These are phyloP conservation scores for Suillus alpinus DNA, from an alignment of 768 basidiomycete species.

Conservation along the genomic window DNA sequence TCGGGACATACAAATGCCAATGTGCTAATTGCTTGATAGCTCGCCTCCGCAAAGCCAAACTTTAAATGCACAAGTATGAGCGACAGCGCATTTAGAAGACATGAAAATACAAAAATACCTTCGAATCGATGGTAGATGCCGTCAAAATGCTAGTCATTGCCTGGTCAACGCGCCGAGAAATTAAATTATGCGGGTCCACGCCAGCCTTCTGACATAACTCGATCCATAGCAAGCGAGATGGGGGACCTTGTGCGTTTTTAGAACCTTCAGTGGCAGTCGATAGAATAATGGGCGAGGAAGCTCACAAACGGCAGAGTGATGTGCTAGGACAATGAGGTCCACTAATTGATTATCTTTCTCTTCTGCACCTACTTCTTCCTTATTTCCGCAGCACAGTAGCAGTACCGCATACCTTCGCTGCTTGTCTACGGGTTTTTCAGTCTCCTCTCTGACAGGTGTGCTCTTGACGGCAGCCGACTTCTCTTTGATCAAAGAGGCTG, in stretches of 20 bases:
- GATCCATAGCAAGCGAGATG: conserved; percentile 54
- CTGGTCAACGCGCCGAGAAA: conserved; percentile 47
- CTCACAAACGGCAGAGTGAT: conserved; percentile 68
- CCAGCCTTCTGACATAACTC: conserved; percentile 71
- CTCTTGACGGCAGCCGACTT: conserved; percentile 25
- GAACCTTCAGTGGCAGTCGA: background rate
- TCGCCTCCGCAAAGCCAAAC: conserved; percentile 61
- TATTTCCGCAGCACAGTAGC: conserved; percentile 41
- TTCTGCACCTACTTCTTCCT: conserved; percentile 38
- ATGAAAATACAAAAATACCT: conserved; percentile 28
- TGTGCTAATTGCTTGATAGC: conserved; percentile 71
- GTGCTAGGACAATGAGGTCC: conserved; percentile 63
- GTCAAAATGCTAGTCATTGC: conserved; percentile 50
- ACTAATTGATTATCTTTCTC: conserved; percentile 47
- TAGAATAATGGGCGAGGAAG: conserved; percentile 9
- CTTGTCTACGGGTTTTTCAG: conserved; percentile 45
- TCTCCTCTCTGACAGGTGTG: conserved; percentile 28
- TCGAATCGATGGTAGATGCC: conserved; percentile 42
- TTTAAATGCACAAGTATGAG: conserved; percentile 14
- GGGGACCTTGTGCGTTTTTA: conserved; percentile 14
- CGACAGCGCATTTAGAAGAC: background rate
- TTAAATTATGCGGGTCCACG: conserved; percentile 63
- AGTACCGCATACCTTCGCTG: conserved; percentile 52
- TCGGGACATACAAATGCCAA: conserved; percentile 78
- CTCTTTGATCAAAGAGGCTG: conserved; percentile 42